phyloP scores from a whole-genome alignment of 2,329 filamentous ascomycete genomes.

The Shiraia bambusicola region DNA sequence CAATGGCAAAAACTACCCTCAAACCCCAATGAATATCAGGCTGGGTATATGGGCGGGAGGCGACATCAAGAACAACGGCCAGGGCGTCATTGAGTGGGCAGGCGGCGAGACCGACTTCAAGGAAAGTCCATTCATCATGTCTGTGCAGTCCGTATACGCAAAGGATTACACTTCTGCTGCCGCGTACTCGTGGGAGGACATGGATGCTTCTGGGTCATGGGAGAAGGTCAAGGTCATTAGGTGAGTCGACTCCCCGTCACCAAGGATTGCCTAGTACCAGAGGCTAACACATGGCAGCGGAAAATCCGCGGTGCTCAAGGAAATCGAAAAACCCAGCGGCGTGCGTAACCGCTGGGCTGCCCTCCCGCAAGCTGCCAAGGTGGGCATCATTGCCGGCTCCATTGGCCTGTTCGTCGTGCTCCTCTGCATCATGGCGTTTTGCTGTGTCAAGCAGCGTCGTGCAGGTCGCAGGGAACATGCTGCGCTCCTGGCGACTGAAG shows the following conservation, averaged over 20 bases:
- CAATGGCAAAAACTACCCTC: conserved; percentile 63
- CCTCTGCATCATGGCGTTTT: conserved; percentile 36
- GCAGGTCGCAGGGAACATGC: conserved; percentile 38
- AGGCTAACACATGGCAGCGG: conserved; percentile 28
- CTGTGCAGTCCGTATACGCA: conserved; percentile 62
- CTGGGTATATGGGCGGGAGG: conserved; percentile 69
- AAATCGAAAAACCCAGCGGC: conserved; percentile 40
- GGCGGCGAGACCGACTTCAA: conserved; percentile 69
- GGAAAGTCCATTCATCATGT: conserved; percentile 71
- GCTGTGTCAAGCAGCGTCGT: conserved; percentile 44
- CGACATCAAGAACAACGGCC: conserved; percentile 47
- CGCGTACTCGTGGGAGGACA: conserved; percentile 61
- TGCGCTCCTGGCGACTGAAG: conserved; percentile 33
- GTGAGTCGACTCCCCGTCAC: conserved; percentile 31
- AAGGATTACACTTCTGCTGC: conserved; percentile 60
- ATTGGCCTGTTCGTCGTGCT: conserved; percentile 30
- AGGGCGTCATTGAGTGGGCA: conserved; percentile 55
- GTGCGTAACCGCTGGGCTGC: conserved; percentile 39
- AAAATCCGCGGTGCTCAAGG: conserved; percentile 39
- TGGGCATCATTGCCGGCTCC: conserved; percentile 37
- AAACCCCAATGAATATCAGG: conserved; percentile 72
- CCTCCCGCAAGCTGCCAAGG: conserved; percentile 36
- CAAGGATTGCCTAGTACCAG: background rate
- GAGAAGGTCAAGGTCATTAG: conserved; percentile 54
- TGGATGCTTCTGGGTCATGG: conserved; percentile 24